phyloP scores from a whole-genome alignment of 192 early-diverging fungal genomes.

The Paraglomus occultum region DNA sequence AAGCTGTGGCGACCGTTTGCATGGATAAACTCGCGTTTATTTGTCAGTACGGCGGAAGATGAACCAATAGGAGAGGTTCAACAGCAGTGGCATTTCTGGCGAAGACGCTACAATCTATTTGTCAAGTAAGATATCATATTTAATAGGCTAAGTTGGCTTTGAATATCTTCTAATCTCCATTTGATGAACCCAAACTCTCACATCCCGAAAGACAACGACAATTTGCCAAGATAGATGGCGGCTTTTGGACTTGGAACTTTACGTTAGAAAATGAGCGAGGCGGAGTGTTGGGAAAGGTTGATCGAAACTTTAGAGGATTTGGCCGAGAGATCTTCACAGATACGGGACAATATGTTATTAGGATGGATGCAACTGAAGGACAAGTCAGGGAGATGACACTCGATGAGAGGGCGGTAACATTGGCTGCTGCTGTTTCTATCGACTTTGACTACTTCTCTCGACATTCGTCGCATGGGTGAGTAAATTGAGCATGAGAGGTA shows the following conservation, averaged over 20 bases:
- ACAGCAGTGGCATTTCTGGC: slow-evolving; percentile 80
- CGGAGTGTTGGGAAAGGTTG: slow-evolving; percentile 57
- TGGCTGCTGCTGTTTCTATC: slow-evolving; percentile 80
- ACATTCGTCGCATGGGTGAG: slow-evolving; percentile 57
- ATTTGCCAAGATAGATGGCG: slow-evolving; percentile 70
- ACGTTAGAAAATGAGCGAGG: slow-evolving; percentile 56
- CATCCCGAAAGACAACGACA: slow-evolving; percentile 39
- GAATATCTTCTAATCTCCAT: not conserved
- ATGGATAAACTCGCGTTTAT: slow-evolving; percentile 75
- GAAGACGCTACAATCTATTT: slow-evolving; percentile 84
- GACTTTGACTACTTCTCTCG: slow-evolving; percentile 89
- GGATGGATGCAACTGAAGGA: slow-evolving; percentile 62
- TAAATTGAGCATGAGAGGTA: too few relatives aligned
- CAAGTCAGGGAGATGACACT: slow-evolving; percentile 54
- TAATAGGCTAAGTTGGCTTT: not conserved
- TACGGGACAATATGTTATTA: slow-evolving; percentile 77
- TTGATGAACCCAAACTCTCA: slow-evolving; percentile 5
- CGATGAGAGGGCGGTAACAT: slow-evolving; percentile 77
- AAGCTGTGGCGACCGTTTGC: slow-evolving; percentile 70
- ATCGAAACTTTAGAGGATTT: slow-evolving; percentile 81
- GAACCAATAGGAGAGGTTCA: slow-evolving; percentile 77
- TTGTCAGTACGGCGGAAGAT: slow-evolving; percentile 59
- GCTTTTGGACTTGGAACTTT: slow-evolving; percentile 82
- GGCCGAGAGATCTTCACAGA: slow-evolving; percentile 84
- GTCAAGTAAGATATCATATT: slow-evolving; percentile 50